Evolutionary conservation across 2,329 filamentous ascomycete species (phyloP).

Genomic region (Sphaerulina musiva): DNA sequence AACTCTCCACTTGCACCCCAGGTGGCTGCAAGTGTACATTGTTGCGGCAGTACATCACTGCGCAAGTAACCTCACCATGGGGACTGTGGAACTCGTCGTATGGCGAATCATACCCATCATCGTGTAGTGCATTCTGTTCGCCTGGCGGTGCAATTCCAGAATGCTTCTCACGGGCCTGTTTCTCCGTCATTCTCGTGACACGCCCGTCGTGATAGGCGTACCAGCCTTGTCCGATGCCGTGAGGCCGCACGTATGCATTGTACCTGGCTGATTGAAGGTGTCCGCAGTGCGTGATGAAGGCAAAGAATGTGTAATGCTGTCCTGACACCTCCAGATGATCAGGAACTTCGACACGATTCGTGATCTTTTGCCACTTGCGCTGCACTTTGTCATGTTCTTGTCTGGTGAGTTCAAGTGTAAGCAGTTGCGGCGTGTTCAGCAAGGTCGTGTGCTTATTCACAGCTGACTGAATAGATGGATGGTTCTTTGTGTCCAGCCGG

Average conservation of each 20-base stretch:
- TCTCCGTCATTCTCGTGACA: conserved; percentile 52
- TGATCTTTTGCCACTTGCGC: conserved; percentile 52
- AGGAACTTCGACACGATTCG: conserved; percentile 51
- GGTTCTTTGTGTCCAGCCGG: conserved; percentile 27
- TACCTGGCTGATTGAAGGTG: conserved; percentile 53
- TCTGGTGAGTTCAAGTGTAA: conserved; percentile 49
- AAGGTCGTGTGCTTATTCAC: conserved; percentile 30
- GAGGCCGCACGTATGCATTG: conserved; percentile 54
- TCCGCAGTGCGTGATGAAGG: conserved; percentile 55
- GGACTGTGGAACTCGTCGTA: conserved; percentile 5
- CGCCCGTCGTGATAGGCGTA: conserved; percentile 49
- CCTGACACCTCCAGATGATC: conserved; percentile 47
- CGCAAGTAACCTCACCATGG: conserved; percentile 22
- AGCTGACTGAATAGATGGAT: conserved; percentile 39
- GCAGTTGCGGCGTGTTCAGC: conserved; percentile 30
- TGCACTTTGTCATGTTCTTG: conserved; percentile 50
- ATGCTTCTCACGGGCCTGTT: conserved; percentile 44
- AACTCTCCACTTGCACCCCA: conserved; percentile 13
- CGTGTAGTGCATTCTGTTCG: conserved; percentile 1
- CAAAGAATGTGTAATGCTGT: conserved; percentile 51
- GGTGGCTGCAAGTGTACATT: conserved; percentile 18
- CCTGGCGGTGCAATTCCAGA: conserved; percentile 13
- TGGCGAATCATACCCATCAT: conserved; percentile 21
- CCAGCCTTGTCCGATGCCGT: conserved; percentile 52
- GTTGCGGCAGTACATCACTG: conserved; percentile 25